These are phyloP conservation scores for Gracilaria gracilis DNA, from an alignment of 23 red algal species.

Conservation along the genomic window DNA sequence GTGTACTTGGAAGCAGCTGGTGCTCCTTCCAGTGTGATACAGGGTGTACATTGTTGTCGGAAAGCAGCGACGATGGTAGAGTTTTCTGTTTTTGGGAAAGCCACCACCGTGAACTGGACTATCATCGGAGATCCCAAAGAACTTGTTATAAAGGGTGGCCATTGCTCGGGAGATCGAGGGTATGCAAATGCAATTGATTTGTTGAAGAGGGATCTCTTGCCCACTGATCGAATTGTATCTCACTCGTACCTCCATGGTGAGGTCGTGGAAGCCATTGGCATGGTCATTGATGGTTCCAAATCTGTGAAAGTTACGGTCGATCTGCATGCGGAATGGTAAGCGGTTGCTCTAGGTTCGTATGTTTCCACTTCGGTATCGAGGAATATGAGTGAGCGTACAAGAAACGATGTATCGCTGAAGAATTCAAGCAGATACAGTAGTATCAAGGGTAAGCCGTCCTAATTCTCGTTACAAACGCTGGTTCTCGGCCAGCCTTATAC, in stretches of 20 bases:
- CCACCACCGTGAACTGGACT: constrained; percentile 75
- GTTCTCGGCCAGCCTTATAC: no score
- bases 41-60: constrained; percentile 73
- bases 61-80: constrained; percentile 79
- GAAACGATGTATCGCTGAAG: no score
- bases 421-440: no score
- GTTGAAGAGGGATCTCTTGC: constrained; percentile 63
- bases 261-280: constrained; percentile 59
- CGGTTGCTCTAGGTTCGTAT: neutral
- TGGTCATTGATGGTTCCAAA: constrained; percentile 59
- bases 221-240: constrained; percentile 76
- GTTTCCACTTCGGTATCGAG: neutral
- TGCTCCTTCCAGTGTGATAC: constrained; percentile 56
- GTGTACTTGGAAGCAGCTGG: constrained; percentile 90
- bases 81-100: constrained; percentile 79
- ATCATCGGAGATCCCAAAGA: constrained; percentile 85
- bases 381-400: neutral
- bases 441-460: no score
- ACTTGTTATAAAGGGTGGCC: constrained; percentile 74
- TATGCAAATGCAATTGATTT: constrained; percentile 76
- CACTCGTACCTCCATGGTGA: constrained; percentile 54
- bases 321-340: neutral
- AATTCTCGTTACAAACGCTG: no score
- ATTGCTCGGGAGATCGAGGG: constrained; percentile 82
- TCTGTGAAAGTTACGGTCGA: constrained; percentile 53